Evolutionary conservation across 1,284 basidiomycete species (phyloP), one percentile per base, ranked within the genome.

Genomic region (Laetiporus sulphureus): DNA sequence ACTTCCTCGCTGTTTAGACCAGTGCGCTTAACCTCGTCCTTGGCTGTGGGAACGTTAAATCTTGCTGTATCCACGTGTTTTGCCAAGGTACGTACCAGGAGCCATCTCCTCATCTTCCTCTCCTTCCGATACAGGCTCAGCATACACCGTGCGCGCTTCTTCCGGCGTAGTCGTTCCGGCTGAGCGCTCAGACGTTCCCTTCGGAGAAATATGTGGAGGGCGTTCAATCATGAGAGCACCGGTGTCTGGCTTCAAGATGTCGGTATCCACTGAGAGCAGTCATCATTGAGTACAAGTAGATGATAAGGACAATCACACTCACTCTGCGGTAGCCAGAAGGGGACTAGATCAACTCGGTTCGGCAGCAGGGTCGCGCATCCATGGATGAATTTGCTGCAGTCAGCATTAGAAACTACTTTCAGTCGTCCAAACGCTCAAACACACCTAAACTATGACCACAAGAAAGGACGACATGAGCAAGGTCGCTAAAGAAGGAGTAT

Each of bases 311-410:
- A 12, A 37, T 25, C 34, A 16, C 49, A 65, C 80, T 42, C 60
- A 91, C 85, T 95, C 62, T 95, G 92, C 4, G 92, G 93, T 3
- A 98, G 79, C 95, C 95, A 99, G 75, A 98, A 99, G 3, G 95
- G 95, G 13, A 99, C 89, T n/a, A 99, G 77, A 58, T 98, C 91
- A 41, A 98, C 95, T 32, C 95, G 87, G 61, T 92, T 83, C 25
- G 94, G 91, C 6, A 99, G 67, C 0, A 98, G 72, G 0, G 92
- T 95, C 1, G 95, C 87, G 58, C 95, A 99, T 20, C 95, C 95
- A 60, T 98, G 95, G 51, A 98, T 96, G 62, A 98, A 98, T 79
- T 95, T 95, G 64, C 90, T 89, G 33, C 18, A 21, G 18, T 35
- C n/a, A 45, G 19, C 13, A 21, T 30, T 16, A 39, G 25, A 40